Conservation (phyloP, 2,329 filamentous ascomycete species). For the Elsinoe australis region DNA sequence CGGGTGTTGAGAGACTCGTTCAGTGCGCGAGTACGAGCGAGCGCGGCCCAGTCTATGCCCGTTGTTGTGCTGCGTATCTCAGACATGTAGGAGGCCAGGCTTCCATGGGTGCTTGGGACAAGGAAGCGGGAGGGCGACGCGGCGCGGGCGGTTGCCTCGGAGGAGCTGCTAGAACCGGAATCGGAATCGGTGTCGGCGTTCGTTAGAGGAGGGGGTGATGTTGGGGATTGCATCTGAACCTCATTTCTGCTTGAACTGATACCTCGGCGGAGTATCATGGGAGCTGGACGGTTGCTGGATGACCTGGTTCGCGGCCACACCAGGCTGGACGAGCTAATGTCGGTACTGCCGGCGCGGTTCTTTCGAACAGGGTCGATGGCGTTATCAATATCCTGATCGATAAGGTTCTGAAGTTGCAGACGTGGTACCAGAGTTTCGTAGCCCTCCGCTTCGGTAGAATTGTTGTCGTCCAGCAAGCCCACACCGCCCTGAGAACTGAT, state of each 20-base stretch:
- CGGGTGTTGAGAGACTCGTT: not conserved
- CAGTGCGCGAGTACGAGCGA: not conserved
- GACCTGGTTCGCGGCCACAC: too few species aligned
- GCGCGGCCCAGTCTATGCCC: constrained; percentile 8
- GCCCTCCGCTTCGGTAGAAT: constrained; percentile 1
- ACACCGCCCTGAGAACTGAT: not conserved
- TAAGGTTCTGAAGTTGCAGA: constrained; percentile 9
- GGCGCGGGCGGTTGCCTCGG: not conserved
- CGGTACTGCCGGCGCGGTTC: too few species aligned
- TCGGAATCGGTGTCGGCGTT: constrained; percentile 1
- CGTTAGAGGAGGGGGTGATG: too few species aligned
- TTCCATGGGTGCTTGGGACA: not conserved
- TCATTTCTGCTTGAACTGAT: too few species aligned
- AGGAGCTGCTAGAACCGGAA: not conserved
- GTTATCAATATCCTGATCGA: constrained; percentile 11
- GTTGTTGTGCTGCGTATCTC: not conserved
- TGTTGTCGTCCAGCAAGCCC: constrained; percentile 3
- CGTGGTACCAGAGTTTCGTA: constrained; percentile 10
- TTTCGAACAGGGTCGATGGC: not conserved
- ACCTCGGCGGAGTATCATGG: too few species aligned
- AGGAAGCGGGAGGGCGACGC: not conserved
- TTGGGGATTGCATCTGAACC: too few species aligned
- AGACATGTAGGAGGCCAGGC: not conserved
- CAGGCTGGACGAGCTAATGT: too few species aligned
- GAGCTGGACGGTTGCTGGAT: too few species aligned